Percentiles rank a stretch among this genome's conserved stretches.
Conservation (phyloP, 352 stramenopile genomes). For the Globisporangium solare region DNA sequence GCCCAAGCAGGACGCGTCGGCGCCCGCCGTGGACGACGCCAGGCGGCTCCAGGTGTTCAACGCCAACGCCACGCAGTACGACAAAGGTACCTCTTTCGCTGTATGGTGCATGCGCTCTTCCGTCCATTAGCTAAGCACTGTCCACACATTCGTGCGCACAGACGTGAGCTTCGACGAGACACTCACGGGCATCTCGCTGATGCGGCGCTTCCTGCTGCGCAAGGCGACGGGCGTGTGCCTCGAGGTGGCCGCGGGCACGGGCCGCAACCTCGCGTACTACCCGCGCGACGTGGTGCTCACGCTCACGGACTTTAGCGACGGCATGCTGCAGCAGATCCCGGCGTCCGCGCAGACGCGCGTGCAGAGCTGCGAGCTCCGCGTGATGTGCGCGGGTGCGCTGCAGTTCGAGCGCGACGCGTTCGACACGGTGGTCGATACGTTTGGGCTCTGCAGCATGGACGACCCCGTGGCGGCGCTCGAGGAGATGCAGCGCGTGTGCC, state of each 20-base stretch:
- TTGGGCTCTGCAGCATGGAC: constrained; percentile 95
- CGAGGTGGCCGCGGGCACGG: constrained; percentile 94
- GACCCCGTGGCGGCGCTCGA: constrained; percentile 87
- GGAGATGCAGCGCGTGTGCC: constrained; percentile 94
- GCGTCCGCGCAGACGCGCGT: constrained; percentile 16
- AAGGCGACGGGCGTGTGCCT: constrained; percentile 77
- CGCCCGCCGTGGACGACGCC: constrained; percentile 37
- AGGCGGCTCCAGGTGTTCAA: constrained; percentile 63
- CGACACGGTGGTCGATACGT: constrained; percentile 96
- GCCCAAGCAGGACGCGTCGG: constrained; percentile 25
- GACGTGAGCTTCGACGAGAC: constrained; percentile 77
- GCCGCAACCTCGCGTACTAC: constrained; percentile 93
- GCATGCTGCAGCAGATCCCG: constrained; percentile 69
- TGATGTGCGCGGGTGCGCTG: constrained; percentile 61
- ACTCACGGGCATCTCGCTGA: constrained; percentile 72
- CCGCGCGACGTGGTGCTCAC: constrained; percentile 29
- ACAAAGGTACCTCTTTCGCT: constrained; percentile 34
- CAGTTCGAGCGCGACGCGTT: constrained; percentile 77
- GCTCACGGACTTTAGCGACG: constrained; percentile 68
- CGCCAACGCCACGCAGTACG: constrained; percentile 66
- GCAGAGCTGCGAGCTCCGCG: constrained; percentile 27
- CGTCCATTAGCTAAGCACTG: background rate
- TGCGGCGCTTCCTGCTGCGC: constrained; percentile 77
- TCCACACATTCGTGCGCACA: constrained; percentile 8
- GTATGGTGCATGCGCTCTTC: background rate